These are phyloP conservation scores for Candida peoriensis DNA, from an alignment of 805 yeast species.

Conservation along the genomic window DNA sequence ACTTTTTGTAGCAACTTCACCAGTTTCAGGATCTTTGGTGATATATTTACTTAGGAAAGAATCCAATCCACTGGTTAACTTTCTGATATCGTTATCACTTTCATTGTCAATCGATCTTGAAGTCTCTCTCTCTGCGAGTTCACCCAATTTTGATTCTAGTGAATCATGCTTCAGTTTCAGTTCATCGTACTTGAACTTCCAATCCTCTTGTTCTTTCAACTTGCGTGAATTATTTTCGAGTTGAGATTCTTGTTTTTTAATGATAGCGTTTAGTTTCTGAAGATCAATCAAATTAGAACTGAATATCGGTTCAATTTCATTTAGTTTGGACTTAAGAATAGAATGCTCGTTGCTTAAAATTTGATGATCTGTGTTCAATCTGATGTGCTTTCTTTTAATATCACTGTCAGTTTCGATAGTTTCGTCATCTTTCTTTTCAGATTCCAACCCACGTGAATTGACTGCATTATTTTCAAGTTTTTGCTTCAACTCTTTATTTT, in stretches of 20 bases:
- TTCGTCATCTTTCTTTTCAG: slow-evolving; percentile 19
- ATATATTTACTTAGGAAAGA: slow-evolving; percentile 24
- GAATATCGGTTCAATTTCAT: slow-evolving; percentile 48
- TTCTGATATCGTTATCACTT: slow-evolving; percentile 9
- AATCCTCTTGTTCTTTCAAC: slow-evolving; percentile 38
- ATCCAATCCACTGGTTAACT: slow-evolving; percentile 25
- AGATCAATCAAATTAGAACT: slow-evolving; percentile 48
- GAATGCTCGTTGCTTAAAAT: slow-evolving; percentile 43
- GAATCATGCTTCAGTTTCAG: slow-evolving; percentile 40
- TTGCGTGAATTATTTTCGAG: slow-evolving; percentile 37
- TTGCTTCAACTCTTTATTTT: slow-evolving; percentile 23
- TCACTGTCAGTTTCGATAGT: slow-evolving; percentile 19
- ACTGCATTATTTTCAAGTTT: no score
- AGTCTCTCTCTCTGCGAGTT: slow-evolving; percentile 23
- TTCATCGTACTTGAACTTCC: slow-evolving; percentile 42
- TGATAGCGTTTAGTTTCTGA: slow-evolving; percentile 45
- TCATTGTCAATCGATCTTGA: background rate
- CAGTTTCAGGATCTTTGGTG: slow-evolving; percentile 14
- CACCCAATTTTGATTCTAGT: slow-evolving; percentile 31
- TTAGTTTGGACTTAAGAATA: slow-evolving; percentile 34
- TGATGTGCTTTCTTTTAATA: slow-evolving; percentile 38
- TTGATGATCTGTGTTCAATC: slow-evolving; percentile 38
- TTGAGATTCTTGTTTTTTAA: slow-evolving; percentile 46
- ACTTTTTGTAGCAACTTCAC: slow-evolving; percentile 10
- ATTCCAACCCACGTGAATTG: slow-evolving; percentile 17